Percentiles rank a stretch among this genome's conserved stretches.
Evolutionary conservation across 805 yeast genomes (phyloP).

Genomic region (Barnettozyma pratensis): DNA sequence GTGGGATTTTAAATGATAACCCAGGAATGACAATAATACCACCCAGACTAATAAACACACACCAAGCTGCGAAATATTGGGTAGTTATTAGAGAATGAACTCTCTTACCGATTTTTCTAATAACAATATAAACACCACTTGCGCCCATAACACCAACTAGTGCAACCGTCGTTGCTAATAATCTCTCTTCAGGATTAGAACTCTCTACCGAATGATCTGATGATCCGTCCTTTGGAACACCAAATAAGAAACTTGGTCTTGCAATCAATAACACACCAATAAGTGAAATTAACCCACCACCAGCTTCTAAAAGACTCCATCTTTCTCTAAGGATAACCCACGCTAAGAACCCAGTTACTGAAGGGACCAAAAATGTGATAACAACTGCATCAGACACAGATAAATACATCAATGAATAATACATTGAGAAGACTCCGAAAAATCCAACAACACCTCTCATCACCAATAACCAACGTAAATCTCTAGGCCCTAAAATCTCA

Average conservation of each 20-base stretch:
- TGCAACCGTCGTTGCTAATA: constrained; percentile 61
- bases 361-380: constrained; percentile 73
- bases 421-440: constrained; percentile 75
- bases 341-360: constrained; percentile 71
- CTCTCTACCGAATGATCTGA: constrained; percentile 41
- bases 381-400: constrained; percentile 79
- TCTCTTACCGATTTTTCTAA: constrained; percentile 68
- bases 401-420: constrained; percentile 66
- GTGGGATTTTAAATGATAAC: constrained; percentile 56
- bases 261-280: constrained; percentile 78
- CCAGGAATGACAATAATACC: constrained; percentile 55
- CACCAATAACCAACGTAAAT: constrained; percentile 46
- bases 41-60: constrained; percentile 48
- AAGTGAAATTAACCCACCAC: constrained; percentile 64
- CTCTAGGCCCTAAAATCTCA: constrained; percentile 67
- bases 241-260: constrained; percentile 70
- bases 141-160: constrained; percentile 67
- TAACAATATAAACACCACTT: constrained; percentile 59
- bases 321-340: constrained; percentile 60
- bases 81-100: constrained; percentile 83
- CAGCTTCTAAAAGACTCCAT: constrained; percentile 60
- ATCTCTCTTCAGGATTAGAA: constrained; percentile 45
- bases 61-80: constrained; percentile 62
- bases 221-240: constrained; percentile 27
- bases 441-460: constrained; percentile 71